Conservation (phyloP, 306 rosid genomes). For the Quercus engelmannii region DNA sequence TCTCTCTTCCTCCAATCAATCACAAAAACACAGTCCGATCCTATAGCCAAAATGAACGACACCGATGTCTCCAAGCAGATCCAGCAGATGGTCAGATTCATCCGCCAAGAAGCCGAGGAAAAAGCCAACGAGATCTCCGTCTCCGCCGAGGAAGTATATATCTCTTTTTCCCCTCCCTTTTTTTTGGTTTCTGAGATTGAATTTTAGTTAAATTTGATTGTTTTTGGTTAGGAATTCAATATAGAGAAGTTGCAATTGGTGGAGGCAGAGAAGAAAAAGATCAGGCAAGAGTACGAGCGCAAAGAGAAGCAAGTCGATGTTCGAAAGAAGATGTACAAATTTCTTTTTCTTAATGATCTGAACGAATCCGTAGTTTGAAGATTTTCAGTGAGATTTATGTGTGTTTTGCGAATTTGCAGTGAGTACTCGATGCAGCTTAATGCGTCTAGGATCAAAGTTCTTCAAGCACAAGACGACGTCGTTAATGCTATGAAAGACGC, state of each 20-base stretch:
- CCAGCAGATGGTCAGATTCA: conserved; percentile 97
- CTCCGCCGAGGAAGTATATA: conserved; percentile 80
- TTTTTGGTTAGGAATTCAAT: conserved; percentile 66
- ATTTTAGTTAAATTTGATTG: too few species aligned
- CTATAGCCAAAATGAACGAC: conserved; percentile 67
- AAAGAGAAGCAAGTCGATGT: conserved; percentile 89
- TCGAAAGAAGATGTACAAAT: conserved; percentile 80
- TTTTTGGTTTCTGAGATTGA: background rate
- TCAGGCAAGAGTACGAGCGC: conserved; percentile 91
- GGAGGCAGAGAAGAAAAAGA: conserved; percentile 96
- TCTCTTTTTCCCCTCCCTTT: background rate
- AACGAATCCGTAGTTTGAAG: background rate
- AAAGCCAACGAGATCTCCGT: conserved; percentile 97
- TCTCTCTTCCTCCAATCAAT: background rate
- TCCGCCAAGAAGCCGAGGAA: conserved; percentile 95
- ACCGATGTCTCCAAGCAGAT: conserved; percentile 94
- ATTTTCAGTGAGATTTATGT: background rate
- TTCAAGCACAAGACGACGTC: conserved; percentile 94
- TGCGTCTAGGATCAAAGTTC: conserved; percentile 88
- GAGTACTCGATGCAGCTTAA: conserved; percentile 97
- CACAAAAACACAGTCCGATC: too few species aligned
- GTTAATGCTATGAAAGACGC: conserved; percentile 81
- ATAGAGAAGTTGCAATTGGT: conserved; percentile 93
- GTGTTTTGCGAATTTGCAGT: conserved; percentile 43
- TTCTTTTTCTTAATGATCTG: background rate